These are phyloP conservation scores for Rhodofomes roseus DNA, from an alignment of 1,284 basidiomycete genomes.

Conservation along the genomic window DNA sequence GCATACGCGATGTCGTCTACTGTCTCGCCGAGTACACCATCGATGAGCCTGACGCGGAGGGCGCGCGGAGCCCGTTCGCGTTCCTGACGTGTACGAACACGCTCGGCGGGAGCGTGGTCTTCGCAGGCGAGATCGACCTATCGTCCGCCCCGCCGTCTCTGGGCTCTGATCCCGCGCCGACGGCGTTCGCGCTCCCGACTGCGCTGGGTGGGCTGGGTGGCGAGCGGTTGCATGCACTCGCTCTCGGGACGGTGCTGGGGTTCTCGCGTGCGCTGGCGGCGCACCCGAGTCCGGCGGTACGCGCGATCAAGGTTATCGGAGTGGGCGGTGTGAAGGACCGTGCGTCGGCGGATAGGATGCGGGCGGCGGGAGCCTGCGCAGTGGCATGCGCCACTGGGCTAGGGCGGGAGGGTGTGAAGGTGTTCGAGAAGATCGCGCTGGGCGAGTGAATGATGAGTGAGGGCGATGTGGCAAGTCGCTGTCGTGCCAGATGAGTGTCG, in stretches of 20 bases:
- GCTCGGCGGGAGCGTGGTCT: slow-evolving; percentile 64
- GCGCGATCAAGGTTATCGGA: slow-evolving; percentile 60
- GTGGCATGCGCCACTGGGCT: slow-evolving; percentile 75
- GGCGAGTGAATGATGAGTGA: slow-evolving; percentile 8
- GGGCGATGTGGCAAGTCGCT: no score
- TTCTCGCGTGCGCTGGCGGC: slow-evolving; percentile 50
- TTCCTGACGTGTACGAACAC: slow-evolving; percentile 73
- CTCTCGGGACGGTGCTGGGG: slow-evolving; percentile 69
- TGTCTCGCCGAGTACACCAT: slow-evolving; percentile 34
- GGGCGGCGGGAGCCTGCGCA: slow-evolving; percentile 61
- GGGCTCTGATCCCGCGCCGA: slow-evolving; percentile 6
- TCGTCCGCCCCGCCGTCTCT: not conserved
- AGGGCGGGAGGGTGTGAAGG: slow-evolving; percentile 59
- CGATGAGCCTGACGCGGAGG: slow-evolving; percentile 45
- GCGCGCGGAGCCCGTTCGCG: slow-evolving; percentile 28
- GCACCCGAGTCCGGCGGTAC: slow-evolving; percentile 39
- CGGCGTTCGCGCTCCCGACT: slow-evolving; percentile 53
- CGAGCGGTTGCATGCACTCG: slow-evolving; percentile 67
- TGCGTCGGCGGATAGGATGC: slow-evolving; percentile 61
- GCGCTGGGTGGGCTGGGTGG: slow-evolving; percentile 71
- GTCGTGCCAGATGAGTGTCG: not conserved
- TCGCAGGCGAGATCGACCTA: slow-evolving; percentile 43
- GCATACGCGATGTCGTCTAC: slow-evolving; percentile 54
- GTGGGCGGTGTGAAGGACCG: slow-evolving; percentile 72
- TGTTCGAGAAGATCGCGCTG: slow-evolving; percentile 44